Evolutionary conservation across 371 early-diverging fungal species (phyloP), one percentile per base, ranked within the genome.

Genomic region (Mucor circinelloides): DNA sequence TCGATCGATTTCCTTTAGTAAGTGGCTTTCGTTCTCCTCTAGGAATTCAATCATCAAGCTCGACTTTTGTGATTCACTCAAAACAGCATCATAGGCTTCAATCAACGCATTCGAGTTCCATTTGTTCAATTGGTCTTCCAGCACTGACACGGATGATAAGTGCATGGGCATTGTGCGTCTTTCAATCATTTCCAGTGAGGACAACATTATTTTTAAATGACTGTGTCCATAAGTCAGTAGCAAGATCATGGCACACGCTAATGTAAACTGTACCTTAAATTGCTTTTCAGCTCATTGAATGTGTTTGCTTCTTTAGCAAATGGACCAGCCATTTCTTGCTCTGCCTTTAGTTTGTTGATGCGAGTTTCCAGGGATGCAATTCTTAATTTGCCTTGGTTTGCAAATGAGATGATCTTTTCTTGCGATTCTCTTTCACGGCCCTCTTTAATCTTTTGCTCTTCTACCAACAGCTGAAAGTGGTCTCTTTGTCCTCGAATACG

Each of bases 401-500:
- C 71, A 68, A 91, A 93, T 55, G 90, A 87, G 15, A 90, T 85
- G 19, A 93, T 76, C 28, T 92, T 88, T n/a, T 87, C 85, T 44
- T 79, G 80, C 48, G 90, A 89, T 19, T 91, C 91, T 7, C 81
- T 83, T 42, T 87, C 79, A 21, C 89, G 85, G 1, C 90, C 86
- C 7, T 68, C 92, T 63, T 89, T 90, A 19, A 90, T 83, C 34
- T 84, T 88, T 42, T 88, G 83, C 38, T 89, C 85, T 46, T 94
- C 94, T 7, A 92, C 80, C 38, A 80, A 76, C 9, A 86, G 84
- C 70, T 93, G 93, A 25, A 94, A 83, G 40, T 82, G 80, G 77
- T 97, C 95, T 42, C 97, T 89, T 60, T 90, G 86, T 46, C 86
- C 86, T 46, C 96, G 89, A 57, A 95, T 77, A 25, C 95, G 85